These are phyloP conservation scores for Domatiomyces catenatus DNA, from an alignment of 2,329 filamentous ascomycete species.

Conservation along the genomic window DNA sequence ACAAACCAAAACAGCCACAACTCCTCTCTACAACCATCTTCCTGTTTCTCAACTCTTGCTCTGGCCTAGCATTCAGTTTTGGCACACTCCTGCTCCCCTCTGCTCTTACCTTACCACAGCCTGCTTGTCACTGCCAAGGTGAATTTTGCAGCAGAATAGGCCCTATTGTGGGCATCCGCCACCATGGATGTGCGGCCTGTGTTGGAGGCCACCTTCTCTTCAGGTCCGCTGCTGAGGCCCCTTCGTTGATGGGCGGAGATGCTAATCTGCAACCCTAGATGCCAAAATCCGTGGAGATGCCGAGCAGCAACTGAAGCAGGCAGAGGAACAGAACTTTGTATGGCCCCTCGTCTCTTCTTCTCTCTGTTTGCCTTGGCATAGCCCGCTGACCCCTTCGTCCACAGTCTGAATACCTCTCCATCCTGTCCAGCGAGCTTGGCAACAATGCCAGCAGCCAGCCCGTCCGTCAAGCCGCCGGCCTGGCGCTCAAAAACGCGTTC, in stretches of 20 bases:
- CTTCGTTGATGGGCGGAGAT: slow-evolving; percentile 14
- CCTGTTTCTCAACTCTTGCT: not conserved
- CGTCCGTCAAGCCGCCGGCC: slow-evolving; percentile 85
- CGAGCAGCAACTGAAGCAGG: slow-evolving; percentile 84
- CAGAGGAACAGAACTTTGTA: slow-evolving; percentile 93
- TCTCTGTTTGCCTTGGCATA: not conserved
- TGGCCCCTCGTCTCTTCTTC: slow-evolving; percentile 24
- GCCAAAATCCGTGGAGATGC: slow-evolving; percentile 75
- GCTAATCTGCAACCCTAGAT: slow-evolving; percentile 45
- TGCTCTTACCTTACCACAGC: not conserved
- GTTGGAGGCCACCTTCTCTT: slow-evolving; percentile 88
- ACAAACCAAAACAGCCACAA: not conserved
- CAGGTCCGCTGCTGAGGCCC: slow-evolving; percentile 47
- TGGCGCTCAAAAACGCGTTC: slow-evolving; percentile 97
- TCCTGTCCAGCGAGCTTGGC: slow-evolving; percentile 83
- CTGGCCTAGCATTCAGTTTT: not conserved
- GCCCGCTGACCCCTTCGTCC: slow-evolving; percentile 1
- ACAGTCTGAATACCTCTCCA: slow-evolving; percentile 81
- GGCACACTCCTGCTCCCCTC: not conserved
- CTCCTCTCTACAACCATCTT: not conserved
- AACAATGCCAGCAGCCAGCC: slow-evolving; percentile 71
- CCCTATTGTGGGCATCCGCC: slow-evolving; percentile 3
- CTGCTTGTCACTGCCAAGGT: not conserved
- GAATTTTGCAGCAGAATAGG: not conserved
- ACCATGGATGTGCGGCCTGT: slow-evolving; percentile 97